These are phyloP conservation scores for Chenopodium quinoa DNA, from an alignment of 148 eudicot species.

Conservation along the genomic window DNA sequence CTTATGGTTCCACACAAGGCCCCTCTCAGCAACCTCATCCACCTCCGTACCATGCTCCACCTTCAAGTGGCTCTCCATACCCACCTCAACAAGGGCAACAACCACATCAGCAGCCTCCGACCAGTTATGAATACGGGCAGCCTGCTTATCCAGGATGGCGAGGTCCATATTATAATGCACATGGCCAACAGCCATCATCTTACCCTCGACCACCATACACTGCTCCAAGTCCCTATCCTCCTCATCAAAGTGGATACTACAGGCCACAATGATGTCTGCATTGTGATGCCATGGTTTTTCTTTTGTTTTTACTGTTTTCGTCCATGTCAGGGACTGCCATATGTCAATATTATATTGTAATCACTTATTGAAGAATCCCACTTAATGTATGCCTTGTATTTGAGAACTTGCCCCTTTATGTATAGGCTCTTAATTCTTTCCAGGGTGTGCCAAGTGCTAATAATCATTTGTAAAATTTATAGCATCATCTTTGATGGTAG, in stretches of 20 bases:
- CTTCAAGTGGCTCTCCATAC: constrained; percentile 39
- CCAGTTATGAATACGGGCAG: constrained; percentile 73
- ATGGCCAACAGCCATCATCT: constrained; percentile 64
- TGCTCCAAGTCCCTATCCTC: constrained; percentile 59
- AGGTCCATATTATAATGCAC: constrained; percentile 72
- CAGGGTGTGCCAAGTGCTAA: neutral
- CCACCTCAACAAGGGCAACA: constrained; percentile 38
- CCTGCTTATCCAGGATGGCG: constrained; percentile 96
- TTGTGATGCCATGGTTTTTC: neutral
- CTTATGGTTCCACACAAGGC: constrained; percentile 36
- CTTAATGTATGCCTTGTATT: constrained; percentile 20
- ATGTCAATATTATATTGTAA: neutral
- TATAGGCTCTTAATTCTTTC: constrained; percentile 20
- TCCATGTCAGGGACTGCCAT: neutral
- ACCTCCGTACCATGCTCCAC: constrained; percentile 45
- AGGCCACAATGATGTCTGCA: constrained; percentile 44
- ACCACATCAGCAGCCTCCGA: constrained; percentile 57
- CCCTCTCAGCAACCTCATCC: constrained; percentile 37
- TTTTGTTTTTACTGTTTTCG: neutral
- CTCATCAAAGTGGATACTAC: constrained; percentile 86
- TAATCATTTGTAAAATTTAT: constrained; percentile 3
- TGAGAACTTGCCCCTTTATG: constrained; percentile 17
- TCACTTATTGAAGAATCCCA: neutral
- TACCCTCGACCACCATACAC: constrained; percentile 88
- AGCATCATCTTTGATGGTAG: neutral